A percentile compares a stretch with the other conserved stretches of the same genome.
Evolutionary conservation across 2,329 filamentous ascomycete genomes (phyloP).

Genomic region (Zarea fungicola): DNA sequence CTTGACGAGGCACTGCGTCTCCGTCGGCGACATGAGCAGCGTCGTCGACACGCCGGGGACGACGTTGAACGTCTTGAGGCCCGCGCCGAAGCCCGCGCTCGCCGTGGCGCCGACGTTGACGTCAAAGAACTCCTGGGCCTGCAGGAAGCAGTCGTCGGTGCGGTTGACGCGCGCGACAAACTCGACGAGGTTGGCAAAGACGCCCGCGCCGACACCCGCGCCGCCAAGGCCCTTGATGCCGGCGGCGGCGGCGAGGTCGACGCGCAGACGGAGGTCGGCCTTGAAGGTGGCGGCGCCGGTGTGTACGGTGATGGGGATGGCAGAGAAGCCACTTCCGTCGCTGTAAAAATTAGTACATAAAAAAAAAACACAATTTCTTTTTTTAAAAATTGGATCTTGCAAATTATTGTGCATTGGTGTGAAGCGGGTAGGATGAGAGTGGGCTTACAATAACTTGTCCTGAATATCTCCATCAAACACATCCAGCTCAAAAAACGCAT

Average conservation of each 20-base stretch:
- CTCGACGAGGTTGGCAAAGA: slow-evolving; percentile 47
- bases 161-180: slow-evolving; percentile 37
- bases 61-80: slow-evolving; percentile 29
- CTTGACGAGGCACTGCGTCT: slow-evolving; percentile 30
- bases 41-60: slow-evolving; percentile 35
- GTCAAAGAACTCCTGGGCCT: slow-evolving; percentile 17
- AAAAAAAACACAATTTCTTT: too few relatives aligned
- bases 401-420: too few relatives aligned
- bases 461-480: slow-evolving; percentile 25
- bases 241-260: slow-evolving; percentile 36
- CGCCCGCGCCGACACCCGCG: slow-evolving; percentile 34
- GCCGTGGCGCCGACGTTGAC: slow-evolving; percentile 34
- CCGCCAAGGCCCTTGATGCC: slow-evolving; percentile 29
- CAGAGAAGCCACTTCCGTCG: slow-evolving; percentile 34
- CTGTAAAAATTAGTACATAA: neutral
- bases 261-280: slow-evolving; percentile 43
- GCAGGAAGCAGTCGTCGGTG: slow-evolving; percentile 28
- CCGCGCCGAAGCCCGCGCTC: slow-evolving; percentile 29
- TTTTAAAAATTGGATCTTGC: too few relatives aligned
- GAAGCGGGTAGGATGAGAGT: neutral
- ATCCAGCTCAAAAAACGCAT: slow-evolving; percentile 30
- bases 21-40: slow-evolving; percentile 30
- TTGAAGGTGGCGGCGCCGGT: slow-evolving; percentile 40
- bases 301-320: slow-evolving; percentile 42
- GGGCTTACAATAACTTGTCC: slow-evolving; percentile 37